phyloP scores from a whole-genome alignment of 345 rosid species.

The Geranium rotundifolium region DNA sequence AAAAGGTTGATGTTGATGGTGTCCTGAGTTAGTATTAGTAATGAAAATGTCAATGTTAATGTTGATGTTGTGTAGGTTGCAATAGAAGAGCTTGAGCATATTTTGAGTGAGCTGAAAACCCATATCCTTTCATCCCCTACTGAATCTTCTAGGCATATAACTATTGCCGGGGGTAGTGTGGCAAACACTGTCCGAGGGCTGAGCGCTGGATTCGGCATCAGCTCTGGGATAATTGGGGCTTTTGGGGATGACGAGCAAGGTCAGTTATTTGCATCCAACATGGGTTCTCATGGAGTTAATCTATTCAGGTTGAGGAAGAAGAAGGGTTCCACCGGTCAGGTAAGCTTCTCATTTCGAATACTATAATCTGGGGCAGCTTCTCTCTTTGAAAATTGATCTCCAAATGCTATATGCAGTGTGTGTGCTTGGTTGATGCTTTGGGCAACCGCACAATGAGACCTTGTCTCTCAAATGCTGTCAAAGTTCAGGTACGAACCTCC shows the following conservation, averaged over 20 bases:
- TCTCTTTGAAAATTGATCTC: no score
- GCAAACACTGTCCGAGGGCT: slow-evolving; percentile 95
- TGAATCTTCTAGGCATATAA: slow-evolving; percentile 27
- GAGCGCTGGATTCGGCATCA: slow-evolving; percentile 64
- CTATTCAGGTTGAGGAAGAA: slow-evolving; percentile 63
- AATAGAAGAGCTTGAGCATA: slow-evolving; percentile 51
- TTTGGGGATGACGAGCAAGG: slow-evolving; percentile 83
- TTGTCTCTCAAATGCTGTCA: slow-evolving; percentile 76
- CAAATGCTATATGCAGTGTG: no score
- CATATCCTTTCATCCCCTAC: slow-evolving; percentile 32
- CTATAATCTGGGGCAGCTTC: neutral
- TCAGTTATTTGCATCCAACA: slow-evolving; percentile 45
- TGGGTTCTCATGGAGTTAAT: slow-evolving; percentile 61
- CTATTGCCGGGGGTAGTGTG: slow-evolving; percentile 96
- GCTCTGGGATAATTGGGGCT: slow-evolving; percentile 79
- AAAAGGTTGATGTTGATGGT: neutral
- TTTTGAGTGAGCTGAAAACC: slow-evolving; percentile 42
- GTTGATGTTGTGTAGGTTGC: slow-evolving; percentile 34
- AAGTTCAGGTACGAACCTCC: slow-evolving; percentile 62
- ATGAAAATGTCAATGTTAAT: no score
- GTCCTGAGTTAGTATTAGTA: no score
- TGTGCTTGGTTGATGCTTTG: slow-evolving; percentile 8
- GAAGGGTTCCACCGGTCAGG: slow-evolving; percentile 90
- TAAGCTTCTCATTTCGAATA: slow-evolving; percentile 12
- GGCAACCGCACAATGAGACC: slow-evolving; percentile 89